Evolutionary conservation across 2,329 filamentous ascomycete species (phyloP), one percentile per base, ranked within the genome.

Genomic region (Diaporthe australafricana): DNA sequence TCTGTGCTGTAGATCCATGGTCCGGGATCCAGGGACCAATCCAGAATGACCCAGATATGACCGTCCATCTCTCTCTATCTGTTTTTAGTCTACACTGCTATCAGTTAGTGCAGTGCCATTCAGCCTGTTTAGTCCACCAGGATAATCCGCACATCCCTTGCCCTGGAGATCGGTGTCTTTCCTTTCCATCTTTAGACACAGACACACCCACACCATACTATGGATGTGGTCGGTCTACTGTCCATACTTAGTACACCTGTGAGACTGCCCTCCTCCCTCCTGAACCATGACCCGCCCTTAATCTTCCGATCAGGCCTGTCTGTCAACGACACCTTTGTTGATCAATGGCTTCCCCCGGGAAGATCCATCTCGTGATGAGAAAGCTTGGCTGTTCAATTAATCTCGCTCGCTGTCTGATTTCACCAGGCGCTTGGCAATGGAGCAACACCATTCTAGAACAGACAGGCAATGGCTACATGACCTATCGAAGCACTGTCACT

Each of bases 291-390:
- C 60, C 60, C 60, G 60, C 60, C 60, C 60, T 63, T 63, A 35
- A 48, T 48, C 42, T 63, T 63, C 30, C 60, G 42, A 48, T 27
- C 60, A 38, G 25, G 60, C 60, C 60, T 30, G 40, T 47, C 40
- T 22, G 27, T 17, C 32, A 35, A 35, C 32, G 27, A 20, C 57
- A 48, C 60, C 42, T 32, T 48, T 48, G 60, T 48, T 63, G 60
- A 63, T 63, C 60, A 63, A 16, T 38, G 60, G 42, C 20, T 30
- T 38, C n/a, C 27, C 32, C 30, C 42, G n/a, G 42, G 38, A 30
- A 63, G 60, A 63, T 63, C 60, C 60, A 48, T 63, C 60, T 63
- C 60, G 60, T 63, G 60, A 48, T 63, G 60, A 63, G 60, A 63
- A 63, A 63, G 60, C 60, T 63, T 63, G 60, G 60, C 60, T 30